A percentile compares a stretch with the other conserved stretches of the same genome.
Conservation (phyloP, 495 filamentous ascomycete species). For the Acidomyces sp. region DNA sequence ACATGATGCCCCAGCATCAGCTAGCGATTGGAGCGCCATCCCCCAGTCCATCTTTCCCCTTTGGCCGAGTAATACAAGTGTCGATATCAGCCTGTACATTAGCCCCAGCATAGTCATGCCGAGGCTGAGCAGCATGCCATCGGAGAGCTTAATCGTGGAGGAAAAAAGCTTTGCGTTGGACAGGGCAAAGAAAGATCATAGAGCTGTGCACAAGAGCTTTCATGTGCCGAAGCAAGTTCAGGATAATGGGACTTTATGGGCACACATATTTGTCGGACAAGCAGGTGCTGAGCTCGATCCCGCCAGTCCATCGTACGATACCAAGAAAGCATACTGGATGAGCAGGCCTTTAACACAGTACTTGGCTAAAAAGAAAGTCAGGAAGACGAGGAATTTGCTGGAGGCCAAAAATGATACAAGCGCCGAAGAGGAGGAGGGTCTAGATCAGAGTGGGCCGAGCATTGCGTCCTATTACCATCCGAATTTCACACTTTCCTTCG, state of each 20-base stretch:
- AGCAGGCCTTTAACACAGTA: slow-evolving; percentile 76
- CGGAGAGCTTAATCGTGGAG: slow-evolving; percentile 50
- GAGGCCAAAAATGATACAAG: slow-evolving; percentile 37
- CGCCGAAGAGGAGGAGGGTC: slow-evolving; percentile 35
- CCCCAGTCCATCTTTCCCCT: slow-evolving; percentile 74
- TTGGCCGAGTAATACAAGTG: slow-evolving; percentile 61
- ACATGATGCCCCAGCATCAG: slow-evolving; percentile 28
- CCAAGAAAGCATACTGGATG: slow-evolving; percentile 66
- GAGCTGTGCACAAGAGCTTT: slow-evolving; percentile 66
- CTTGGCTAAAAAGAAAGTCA: slow-evolving; percentile 76
- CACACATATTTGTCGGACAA: slow-evolving; percentile 77
- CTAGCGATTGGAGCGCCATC: slow-evolving; percentile 54
- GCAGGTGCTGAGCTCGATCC: slow-evolving; percentile 67
- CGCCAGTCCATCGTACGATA: slow-evolving; percentile 52
- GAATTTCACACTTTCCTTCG: slow-evolving; percentile 78
- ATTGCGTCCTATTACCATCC: slow-evolving; percentile 86
- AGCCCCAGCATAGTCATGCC: slow-evolving; percentile 59
- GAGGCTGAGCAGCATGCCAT: slow-evolving; percentile 45
- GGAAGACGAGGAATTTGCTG: slow-evolving; percentile 83
- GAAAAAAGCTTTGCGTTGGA: slow-evolving; percentile 75
- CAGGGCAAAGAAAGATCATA: slow-evolving; percentile 58
- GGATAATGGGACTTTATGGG: slow-evolving; percentile 86
- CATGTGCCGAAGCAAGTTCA: slow-evolving; percentile 67
- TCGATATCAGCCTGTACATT: slow-evolving; percentile 80
- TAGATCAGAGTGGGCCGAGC: slow-evolving; percentile 41